A percentile compares a stretch with the other conserved stretches of the same genome.
Conservation (phyloP, 2,329 filamentous ascomycete genomes). For the Pestalotiopsis sp. region DNA sequence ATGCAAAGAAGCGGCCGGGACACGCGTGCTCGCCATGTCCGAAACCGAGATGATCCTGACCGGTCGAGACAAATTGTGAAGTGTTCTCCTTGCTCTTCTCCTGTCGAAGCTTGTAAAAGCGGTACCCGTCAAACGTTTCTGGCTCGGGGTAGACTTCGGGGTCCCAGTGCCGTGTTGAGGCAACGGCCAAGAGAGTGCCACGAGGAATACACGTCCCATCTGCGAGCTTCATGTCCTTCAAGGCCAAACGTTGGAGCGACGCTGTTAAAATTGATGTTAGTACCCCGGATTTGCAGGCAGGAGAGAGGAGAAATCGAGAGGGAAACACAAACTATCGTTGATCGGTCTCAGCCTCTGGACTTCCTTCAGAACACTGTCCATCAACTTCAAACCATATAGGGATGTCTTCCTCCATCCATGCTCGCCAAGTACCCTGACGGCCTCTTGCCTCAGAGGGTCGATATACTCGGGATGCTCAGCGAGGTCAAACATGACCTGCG, state of each 20-base stretch:
- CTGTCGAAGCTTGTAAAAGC: constrained; percentile 2
- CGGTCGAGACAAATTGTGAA: constrained; percentile 39
- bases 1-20: constrained; percentile 33
- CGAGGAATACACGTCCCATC: neutral
- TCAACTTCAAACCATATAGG: constrained; percentile 23
- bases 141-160: constrained; percentile 21
- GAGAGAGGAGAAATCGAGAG: neutral
- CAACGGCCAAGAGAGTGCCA: neutral
- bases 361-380: constrained; percentile 29
- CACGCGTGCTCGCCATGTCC: constrained; percentile 43
- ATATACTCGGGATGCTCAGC: constrained; percentile 20
- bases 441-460: constrained; percentile 22
- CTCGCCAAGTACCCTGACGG: constrained; percentile 17
- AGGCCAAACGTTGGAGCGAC: neutral
- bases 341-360: constrained; percentile 25
- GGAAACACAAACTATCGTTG: constrained; percentile 13
- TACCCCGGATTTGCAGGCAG: neutral
- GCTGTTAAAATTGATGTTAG: neutral
- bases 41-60: constrained; percentile 32
- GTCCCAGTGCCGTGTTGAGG: constrained; percentile 12
- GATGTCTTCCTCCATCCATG: constrained; percentile 21
- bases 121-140: neutral
- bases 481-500: constrained; percentile 22
- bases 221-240: neutral
- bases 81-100: constrained; percentile 28